A percentile compares a stretch with the other conserved stretches of the same genome.
Conservation (phyloP, 1,139 yeast genomes). For the Tardiomyces depauwii region DNA sequence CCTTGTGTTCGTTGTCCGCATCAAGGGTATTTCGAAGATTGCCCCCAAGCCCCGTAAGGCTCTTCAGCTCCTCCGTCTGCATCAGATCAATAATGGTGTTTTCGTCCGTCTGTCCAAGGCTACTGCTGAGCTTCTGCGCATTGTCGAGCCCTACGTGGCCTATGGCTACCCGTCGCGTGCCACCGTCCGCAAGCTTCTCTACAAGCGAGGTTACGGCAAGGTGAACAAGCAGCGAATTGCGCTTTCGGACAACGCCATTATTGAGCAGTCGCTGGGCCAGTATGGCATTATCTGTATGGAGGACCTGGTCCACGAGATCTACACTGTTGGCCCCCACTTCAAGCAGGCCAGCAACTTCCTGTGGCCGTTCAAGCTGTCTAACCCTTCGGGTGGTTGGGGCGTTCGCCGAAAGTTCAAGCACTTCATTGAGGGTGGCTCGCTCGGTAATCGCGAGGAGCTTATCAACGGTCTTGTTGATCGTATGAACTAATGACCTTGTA, state of each 20-base stretch:
- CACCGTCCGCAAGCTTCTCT: slow-evolving; percentile 86
- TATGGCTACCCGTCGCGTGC: slow-evolving; percentile 97
- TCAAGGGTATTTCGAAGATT: slow-evolving; percentile 98
- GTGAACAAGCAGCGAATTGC: slow-evolving; percentile 94
- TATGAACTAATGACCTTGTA: slow-evolving; percentile 48
- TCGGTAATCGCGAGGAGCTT: slow-evolving; percentile 98
- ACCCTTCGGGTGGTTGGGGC: slow-evolving; percentile 99
- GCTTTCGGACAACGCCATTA: slow-evolving; percentile 80
- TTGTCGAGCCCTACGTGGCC: slow-evolving; percentile 97
- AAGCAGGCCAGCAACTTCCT: slow-evolving; percentile 98
- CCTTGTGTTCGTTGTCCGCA: slow-evolving; percentile 92
- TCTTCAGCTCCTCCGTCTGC: slow-evolving; percentile 89
- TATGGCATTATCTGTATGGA: slow-evolving; percentile 91
- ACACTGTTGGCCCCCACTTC: slow-evolving; percentile 98
- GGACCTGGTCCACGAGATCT: slow-evolving; percentile 95
- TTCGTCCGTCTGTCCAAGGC: slow-evolving; percentile 97
- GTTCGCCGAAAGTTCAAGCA: slow-evolving; percentile 96
- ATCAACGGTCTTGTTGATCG: slow-evolving; percentile 93
- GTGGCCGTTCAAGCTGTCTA: slow-evolving; percentile 99
- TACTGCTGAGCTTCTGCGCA: slow-evolving; percentile 84
- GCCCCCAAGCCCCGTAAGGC: slow-evolving; percentile 99
- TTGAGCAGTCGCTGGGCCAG: slow-evolving; percentile 86
- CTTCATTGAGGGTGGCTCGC: slow-evolving; percentile 98
- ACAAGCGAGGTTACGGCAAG: slow-evolving; percentile 99
- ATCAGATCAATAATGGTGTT: slow-evolving; percentile 96